Evolutionary conservation across 495 filamentous ascomycete species (phyloP), one percentile per base, ranked within the genome.

Genomic region (Tirmania nivea): DNA sequence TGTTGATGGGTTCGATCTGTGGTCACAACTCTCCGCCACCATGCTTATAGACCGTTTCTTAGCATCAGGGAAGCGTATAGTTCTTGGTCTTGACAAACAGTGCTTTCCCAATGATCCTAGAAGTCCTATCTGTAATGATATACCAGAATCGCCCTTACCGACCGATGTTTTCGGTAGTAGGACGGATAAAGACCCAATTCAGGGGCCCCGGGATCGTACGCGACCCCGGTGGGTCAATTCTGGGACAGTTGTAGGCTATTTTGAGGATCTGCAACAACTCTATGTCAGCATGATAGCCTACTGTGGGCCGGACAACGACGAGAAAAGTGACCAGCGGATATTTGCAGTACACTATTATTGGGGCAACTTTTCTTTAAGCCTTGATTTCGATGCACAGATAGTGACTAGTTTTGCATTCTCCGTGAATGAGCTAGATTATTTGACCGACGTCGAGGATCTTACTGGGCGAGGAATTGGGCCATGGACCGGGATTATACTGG

Each of bases 21-120:
- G 61, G 61, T 60, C 62, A 39, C 62, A 64, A 48, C 53, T 64
- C n/a, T 61, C 58, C 10, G 52, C 61, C 12, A 52, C 60, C 17
- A 55, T 63, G 17, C 48, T 64, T 21, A 56, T 63, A 14, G 35
- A 45, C 10, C 51, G 62, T 19, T 64, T 63, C 36, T 4, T 45
- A 8, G 39, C 39, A 19, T 45, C 39, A 14, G 39, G 39, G 5
- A 54, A 61, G 49, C 51, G 54, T 21, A 53, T 63, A 14, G 45
- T 59, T 10, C 57, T 54, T 34, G 57, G 56, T 35, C 34, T 56
- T 10, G 57, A 59, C 51, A 59, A 59, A 35, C 21, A 55, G 31
- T 59, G 57, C 48, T 59, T 47, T 50, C 57, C 57, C 10, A 57
- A 50, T 20, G 48, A 17, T 21, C 48, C n/a, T 12, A 21, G 10